These are phyloP conservation scores for Pythium monospermum DNA, from an alignment of 352 stramenopile genomes.

Conservation along the genomic window DNA sequence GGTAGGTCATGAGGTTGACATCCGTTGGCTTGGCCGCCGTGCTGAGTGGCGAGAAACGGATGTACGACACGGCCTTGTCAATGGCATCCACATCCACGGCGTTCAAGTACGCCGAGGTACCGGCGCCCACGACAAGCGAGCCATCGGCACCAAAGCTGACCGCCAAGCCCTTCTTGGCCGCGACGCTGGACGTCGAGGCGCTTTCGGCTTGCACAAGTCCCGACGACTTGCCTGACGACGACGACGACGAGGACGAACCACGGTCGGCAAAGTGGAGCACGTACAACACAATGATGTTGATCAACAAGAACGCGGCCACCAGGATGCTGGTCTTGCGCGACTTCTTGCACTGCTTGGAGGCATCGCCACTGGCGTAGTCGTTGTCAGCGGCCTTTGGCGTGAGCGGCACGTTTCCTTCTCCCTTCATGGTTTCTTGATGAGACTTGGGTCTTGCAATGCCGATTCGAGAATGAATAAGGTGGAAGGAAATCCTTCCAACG, in stretches of 20 bases:
- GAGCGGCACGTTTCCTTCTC: conserved; percentile 35
- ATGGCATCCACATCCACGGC: conserved; percentile 38
- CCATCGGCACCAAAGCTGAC: conserved; percentile 57
- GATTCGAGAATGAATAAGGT: neutral
- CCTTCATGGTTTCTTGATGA: conserved; percentile 21
- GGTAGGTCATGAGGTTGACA: conserved; percentile 59
- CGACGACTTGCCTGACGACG: conserved; percentile 25
- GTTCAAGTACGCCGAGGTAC: conserved; percentile 66
- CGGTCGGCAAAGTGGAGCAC: conserved; percentile 75
- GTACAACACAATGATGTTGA: conserved; percentile 84
- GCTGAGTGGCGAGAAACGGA: conserved; percentile 57
- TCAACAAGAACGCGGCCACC: conserved; percentile 49
- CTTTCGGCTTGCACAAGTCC: conserved; percentile 26
- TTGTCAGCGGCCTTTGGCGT: conserved; percentile 36
- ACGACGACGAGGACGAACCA: conserved; percentile 25
- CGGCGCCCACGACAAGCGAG: conserved; percentile 47
- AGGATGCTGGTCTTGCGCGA: conserved; percentile 28
- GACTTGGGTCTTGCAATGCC: neutral
- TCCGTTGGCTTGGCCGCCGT: conserved; percentile 29
- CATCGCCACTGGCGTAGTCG: conserved; percentile 23
- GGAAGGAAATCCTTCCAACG: too few species aligned
- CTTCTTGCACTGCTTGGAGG: conserved; percentile 17
- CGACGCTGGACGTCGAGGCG: conserved; percentile 12
- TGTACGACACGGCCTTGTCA: conserved; percentile 42
- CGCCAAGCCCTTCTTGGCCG: conserved; percentile 38